Evolutionary conservation across 306 rosid species (phyloP).

Genomic region (Glycine latifolia): DNA sequence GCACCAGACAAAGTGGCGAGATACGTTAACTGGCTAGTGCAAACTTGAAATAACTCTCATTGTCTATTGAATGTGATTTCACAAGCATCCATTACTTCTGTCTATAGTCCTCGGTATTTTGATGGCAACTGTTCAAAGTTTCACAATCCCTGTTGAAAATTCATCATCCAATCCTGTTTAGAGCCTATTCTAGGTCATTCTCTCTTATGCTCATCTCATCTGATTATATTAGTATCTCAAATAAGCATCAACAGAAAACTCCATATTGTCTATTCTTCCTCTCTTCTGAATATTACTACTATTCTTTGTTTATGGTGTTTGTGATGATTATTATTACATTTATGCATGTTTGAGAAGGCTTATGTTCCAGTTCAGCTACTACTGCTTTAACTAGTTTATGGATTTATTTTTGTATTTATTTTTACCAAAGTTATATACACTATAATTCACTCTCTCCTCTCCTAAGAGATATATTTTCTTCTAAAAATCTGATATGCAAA

Average conservation of each 20-base stretch:
- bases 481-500: too few relatives aligned
- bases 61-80: constrained; percentile 30
- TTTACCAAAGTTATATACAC: too few relatives aligned
- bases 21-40: constrained; percentile 37
- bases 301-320: background rate
- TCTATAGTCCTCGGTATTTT: constrained; percentile 48
- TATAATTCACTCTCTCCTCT: too few relatives aligned
- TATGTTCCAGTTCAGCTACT: background rate
- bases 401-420: too few relatives aligned
- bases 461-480: too few relatives aligned
- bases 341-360: background rate
- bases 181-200: constrained; percentile 48
- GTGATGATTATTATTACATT: constrained; percentile 19
- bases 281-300: constrained; percentile 32
- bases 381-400: too few relatives aligned
- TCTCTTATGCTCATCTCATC: constrained; percentile 5
- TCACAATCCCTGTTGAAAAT: constrained; percentile 44
- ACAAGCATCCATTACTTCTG: constrained; percentile 48
- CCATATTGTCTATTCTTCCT: constrained; percentile 3
- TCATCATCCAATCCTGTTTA: constrained; percentile 47
- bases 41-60: constrained; percentile 8
- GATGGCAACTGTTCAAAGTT: constrained; percentile 57
- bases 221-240: constrained; percentile 50
- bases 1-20: constrained; percentile 71
- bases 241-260: constrained; percentile 54